Base-by-base conservation (phyloP, 2,329 filamentous ascomycete genomes). In the Hymenoscyphus repandus region DNA sequence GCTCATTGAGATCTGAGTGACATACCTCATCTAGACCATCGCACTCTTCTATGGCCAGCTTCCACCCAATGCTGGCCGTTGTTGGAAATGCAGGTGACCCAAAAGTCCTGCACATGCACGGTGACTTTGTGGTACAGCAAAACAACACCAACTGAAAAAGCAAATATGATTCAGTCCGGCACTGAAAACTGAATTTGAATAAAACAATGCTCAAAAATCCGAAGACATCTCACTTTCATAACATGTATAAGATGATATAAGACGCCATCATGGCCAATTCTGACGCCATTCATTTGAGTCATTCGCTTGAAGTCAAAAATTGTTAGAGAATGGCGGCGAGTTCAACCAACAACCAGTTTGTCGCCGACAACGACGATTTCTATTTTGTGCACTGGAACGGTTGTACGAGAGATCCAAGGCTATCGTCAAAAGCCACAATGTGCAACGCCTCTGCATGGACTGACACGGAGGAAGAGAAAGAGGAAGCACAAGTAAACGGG, bases 301-400 rank as follows among this genome's bases (percentile, higher is more conserved):
- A 50, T 52, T 45, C 45, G 33, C 7, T 31, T 40, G n/a, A 47
- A 18, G 5, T 27, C 45, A 15, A 31, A 46, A 12, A 13, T 37
- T 12, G 15, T 12, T 12, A 10, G 13, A 38, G 15, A 17, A 48
- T 44, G 42, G 32, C 46, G 46, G 42, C 48, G 15, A 33, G 32
- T 20, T 30, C 22, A 40, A 40, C 37, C 17, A 34, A 45, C 45
- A 43, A 40, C 31, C 37, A 40, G 15, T 47, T 33, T 6, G 12
- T 37, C 32, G 22, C 22, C 10, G 18, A 45, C 33, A 45, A 43
- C 18, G 44, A 40, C 17, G 41, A 48, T 2, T 47, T 48, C 27
- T 45, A 49, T 36, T 33, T 55, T 27, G 47, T 50, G 37, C 48
- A 34, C 41, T 59, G 57, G 57, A 59, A 59, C 37, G 45, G 49